Evolutionary conservation across 805 yeast species (phyloP).

Genomic region (Cyberlindnera euphorbiae): DNA sequence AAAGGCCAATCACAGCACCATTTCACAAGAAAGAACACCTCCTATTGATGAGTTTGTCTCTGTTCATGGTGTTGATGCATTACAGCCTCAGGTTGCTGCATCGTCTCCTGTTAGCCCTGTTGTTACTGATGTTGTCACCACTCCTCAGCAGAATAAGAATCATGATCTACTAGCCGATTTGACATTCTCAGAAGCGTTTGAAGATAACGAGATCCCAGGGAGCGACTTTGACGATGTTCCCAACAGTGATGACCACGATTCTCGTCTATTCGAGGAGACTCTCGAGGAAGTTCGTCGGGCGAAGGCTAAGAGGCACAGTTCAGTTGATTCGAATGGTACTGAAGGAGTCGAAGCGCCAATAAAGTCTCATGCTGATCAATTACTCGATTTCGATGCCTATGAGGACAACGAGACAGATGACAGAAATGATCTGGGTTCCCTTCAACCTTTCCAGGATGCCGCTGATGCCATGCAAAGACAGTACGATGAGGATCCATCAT

Average conservation of each 20-base stretch:
- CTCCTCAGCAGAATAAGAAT: background rate
- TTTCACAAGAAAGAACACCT: no score
- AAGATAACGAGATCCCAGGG: conserved; percentile 9
- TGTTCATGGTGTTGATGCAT: no score
- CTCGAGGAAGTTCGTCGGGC: conserved; percentile 1
- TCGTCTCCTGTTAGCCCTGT: no score
- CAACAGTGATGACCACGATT: conserved; percentile 11
- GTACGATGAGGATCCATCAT: conserved; percentile 16
- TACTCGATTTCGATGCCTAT: conserved; percentile 13
- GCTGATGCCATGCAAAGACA: conserved; percentile 16
- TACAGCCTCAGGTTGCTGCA: no score
- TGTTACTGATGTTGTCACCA: background rate
- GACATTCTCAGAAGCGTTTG: conserved; percentile 10
- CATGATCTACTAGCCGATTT: conserved; percentile 2
- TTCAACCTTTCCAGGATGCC: conserved; percentile 6
- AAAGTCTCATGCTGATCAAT: conserved; percentile 1
- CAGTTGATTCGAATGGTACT: no score
- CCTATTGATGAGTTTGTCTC: no score
- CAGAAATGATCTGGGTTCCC: conserved; percentile 3
- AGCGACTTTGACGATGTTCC: conserved; percentile 9
- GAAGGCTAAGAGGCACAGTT: no score
- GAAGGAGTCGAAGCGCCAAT: background rate
- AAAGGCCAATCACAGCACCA: no score
- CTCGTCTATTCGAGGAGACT: conserved; percentile 7
- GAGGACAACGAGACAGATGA: conserved; percentile 12